A percentile compares a stretch with the other conserved stretches of the same genome.
These are phyloP conservation scores for Boletellus ananas DNA, from an alignment of 768 basidiomycete species.

Conservation along the genomic window DNA sequence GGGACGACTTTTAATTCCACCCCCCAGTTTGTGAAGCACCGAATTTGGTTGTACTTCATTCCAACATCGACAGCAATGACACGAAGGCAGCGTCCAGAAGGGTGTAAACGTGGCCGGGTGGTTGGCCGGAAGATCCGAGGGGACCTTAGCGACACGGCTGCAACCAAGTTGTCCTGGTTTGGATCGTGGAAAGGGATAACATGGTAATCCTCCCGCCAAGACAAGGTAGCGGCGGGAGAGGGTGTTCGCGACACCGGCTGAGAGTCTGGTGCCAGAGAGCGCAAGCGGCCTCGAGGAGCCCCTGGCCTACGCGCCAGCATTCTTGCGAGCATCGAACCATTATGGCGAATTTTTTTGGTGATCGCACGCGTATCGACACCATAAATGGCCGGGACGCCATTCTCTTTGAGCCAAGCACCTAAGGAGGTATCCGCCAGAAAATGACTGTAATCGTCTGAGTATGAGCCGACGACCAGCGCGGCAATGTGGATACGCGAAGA, in stretches of 20 bases:
- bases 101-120: slow-evolving; percentile 57
- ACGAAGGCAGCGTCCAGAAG: slow-evolving; percentile 75
- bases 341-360: slow-evolving; percentile 93
- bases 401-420: slow-evolving; percentile 91
- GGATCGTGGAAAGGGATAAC: slow-evolving; percentile 85
- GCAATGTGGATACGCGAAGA: slow-evolving; percentile 92
- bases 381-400: slow-evolving; percentile 89
- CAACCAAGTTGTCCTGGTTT: slow-evolving; percentile 87
- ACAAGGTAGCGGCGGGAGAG: slow-evolving; percentile 47
- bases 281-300: slow-evolving; percentile 37
- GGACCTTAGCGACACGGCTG: slow-evolving; percentile 70
- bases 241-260: slow-evolving; percentile 45
- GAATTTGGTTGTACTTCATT: slow-evolving; percentile 99
- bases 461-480: slow-evolving; percentile 88
- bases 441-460: slow-evolving; percentile 92
- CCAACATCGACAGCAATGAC: slow-evolving; percentile 94
- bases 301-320: slow-evolving; percentile 63
- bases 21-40: slow-evolving; percentile 90
- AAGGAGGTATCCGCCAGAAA: slow-evolving; percentile 88
- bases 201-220: slow-evolving; percentile 83
- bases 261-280: slow-evolving; percentile 35
- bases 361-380: slow-evolving; percentile 96
- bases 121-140: slow-evolving; percentile 69
- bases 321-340: slow-evolving; percentile 89
- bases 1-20: slow-evolving; percentile 96